Conservation (phyloP, 2,329 filamentous ascomycete genomes). For the Trichoderma koningiopsis region DNA sequence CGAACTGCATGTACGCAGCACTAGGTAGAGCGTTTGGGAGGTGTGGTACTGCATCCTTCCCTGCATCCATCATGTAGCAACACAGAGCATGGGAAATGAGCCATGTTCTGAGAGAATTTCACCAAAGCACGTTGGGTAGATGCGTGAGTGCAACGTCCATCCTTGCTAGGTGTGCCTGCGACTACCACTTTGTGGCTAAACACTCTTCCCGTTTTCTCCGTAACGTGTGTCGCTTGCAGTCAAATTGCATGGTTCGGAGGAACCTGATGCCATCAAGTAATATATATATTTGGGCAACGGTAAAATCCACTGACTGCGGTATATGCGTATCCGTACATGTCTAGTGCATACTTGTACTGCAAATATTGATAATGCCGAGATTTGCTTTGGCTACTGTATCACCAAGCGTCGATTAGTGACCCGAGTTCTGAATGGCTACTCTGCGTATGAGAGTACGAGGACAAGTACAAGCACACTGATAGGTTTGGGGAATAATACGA, state of each 20-base stretch:
- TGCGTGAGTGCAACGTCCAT: slow-evolving; percentile 5
- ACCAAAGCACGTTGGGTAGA: slow-evolving; percentile 14
- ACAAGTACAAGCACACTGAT: not conserved
- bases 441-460: not conserved
- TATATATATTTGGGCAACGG: not conserved
- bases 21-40: not conserved
- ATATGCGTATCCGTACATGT: not conserved
- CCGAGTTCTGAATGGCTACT: not conserved
- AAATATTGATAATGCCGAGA: not conserved
- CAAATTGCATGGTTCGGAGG: not conserved
- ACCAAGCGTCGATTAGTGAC: not conserved
- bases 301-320: not conserved
- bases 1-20: not conserved
- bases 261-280: not conserved
- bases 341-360: not conserved
- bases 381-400: not conserved
- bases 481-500: not conserved
- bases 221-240: slow-evolving; percentile 16
- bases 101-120: not conserved
- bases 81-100: not conserved
- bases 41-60: not conserved
- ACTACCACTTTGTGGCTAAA: not conserved
- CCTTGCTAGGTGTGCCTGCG: slow-evolving; percentile 5
- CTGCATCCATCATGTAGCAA: slow-evolving; percentile 3
- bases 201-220: not conserved